A percentile compares a stretch with the other conserved stretches of the same genome.
These are phyloP conservation scores for Globisporangium alternatum DNA, from an alignment of 352 stramenopile species.

Conservation along the genomic window DNA sequence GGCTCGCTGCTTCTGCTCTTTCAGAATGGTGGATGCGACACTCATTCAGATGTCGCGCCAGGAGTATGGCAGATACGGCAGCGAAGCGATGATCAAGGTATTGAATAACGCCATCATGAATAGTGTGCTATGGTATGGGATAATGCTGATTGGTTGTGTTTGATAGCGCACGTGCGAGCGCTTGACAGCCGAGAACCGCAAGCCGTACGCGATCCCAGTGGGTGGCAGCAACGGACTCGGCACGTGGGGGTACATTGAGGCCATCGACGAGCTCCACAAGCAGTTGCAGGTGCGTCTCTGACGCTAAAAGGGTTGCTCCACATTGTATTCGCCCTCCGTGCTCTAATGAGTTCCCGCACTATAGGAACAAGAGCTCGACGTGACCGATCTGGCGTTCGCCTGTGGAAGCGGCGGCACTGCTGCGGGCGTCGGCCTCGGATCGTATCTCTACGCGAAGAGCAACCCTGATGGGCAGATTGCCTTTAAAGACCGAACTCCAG, in stretches of 20 bases:
- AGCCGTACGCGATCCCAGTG: conserved; percentile 81
- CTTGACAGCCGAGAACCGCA: conserved; percentile 47
- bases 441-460: conserved; percentile 55
- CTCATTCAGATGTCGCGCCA: conserved; percentile 80
- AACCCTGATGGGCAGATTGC: conserved; percentile 17
- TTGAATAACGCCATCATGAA: no score
- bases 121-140: not conserved
- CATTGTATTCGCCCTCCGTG: not conserved
- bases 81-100: conserved; percentile 81
- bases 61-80: conserved; percentile 77
- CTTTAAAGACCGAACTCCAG: conserved; percentile 36
- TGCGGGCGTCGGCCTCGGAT: conserved; percentile 70
- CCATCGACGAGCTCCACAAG: conserved; percentile 86
- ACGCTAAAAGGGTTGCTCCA: not conserved
- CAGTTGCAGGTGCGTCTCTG: conserved; percentile 41
- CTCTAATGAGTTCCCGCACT: not conserved
- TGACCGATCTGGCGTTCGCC: conserved; percentile 83
- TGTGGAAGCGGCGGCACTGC: conserved; percentile 81
- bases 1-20: not conserved
- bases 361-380: conserved; percentile 44
- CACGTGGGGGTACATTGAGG: conserved; percentile 93
- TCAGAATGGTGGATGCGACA: conserved; percentile 65
- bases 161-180: conserved; percentile 58
- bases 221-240: conserved; percentile 91
- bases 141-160: not conserved